These are phyloP conservation scores for Thelonectria rubi DNA, from an alignment of 2,329 filamentous ascomycete species.

Conservation along the genomic window DNA sequence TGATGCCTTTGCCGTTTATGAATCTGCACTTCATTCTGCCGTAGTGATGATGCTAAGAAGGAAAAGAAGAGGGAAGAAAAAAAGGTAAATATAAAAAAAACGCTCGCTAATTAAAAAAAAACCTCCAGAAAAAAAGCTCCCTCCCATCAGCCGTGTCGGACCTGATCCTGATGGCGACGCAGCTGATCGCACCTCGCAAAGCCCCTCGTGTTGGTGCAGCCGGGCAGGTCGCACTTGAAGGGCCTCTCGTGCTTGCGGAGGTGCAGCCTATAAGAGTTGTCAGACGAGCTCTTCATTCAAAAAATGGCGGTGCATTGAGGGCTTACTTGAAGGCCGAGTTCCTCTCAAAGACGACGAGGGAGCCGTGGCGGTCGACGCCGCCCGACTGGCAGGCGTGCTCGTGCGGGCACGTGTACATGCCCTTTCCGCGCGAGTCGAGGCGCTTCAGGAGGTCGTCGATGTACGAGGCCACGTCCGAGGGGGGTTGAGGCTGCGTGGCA, in stretches of 20 bases:
- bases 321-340: conserved; percentile 3
- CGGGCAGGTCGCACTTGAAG: not conserved
- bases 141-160: not conserved
- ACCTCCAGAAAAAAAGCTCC: not conserved
- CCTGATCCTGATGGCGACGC: not conserved
- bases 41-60: no score
- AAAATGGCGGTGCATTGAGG: no score
- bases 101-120: no score
- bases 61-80: no score
- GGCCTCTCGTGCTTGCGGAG: not conserved
- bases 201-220: not conserved
- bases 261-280: not conserved
- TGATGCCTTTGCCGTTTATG: no score
- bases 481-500: not conserved
- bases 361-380: not conserved
- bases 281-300: no score
- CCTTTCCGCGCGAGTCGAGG: not conserved
- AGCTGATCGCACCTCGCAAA: conserved; percentile 4
- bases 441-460: not conserved
- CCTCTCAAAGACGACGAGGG: not conserved
- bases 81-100: no score
- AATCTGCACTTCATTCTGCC: no score
- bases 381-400: not conserved
- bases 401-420: not conserved
- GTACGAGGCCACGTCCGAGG: not conserved